A percentile compares a stretch with the other conserved stretches of the same genome.
These are phyloP conservation scores for Epichloe uncinata DNA, from an alignment of 2,329 filamentous ascomycete genomes.

Conservation along the genomic window DNA sequence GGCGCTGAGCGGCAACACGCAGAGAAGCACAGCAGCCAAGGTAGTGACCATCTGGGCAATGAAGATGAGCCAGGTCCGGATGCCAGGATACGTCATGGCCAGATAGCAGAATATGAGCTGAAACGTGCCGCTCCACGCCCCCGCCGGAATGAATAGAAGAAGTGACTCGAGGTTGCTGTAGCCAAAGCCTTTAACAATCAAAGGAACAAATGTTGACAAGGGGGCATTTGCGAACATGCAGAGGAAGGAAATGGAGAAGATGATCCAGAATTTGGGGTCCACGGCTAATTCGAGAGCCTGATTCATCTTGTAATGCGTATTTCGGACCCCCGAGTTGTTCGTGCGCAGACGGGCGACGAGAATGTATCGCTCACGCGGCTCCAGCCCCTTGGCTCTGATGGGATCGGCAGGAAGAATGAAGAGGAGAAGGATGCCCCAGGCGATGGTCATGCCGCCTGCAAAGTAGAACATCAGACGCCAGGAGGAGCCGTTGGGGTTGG, in stretches of 20 bases:
- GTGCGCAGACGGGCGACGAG: conserved; percentile 24
- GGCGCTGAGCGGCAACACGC: background rate
- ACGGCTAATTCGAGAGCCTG: conserved; percentile 26
- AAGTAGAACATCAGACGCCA: conserved; percentile 51
- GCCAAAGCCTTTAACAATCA: conserved; percentile 20
- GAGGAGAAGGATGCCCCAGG: conserved; percentile 40
- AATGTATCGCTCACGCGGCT: conserved; percentile 20
- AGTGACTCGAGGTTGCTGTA: conserved; percentile 25
- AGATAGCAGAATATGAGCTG: background rate
- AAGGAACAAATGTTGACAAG: conserved; percentile 17
- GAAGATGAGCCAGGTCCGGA: background rate
- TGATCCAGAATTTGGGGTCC: conserved; percentile 37
- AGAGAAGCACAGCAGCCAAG: background rate
- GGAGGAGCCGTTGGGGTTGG: conserved; percentile 27
- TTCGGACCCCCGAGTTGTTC: conserved; percentile 18
- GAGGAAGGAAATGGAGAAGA: conserved; percentile 37
- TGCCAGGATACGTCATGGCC: background rate
- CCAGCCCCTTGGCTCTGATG: conserved; percentile 48
- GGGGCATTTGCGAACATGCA: conserved; percentile 31
- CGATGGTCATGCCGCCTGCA: conserved; percentile 39
- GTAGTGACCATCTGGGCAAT: background rate
- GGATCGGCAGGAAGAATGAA: conserved; percentile 48
- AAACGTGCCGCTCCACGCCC: conserved; percentile 10
- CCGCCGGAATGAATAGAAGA: conserved; percentile 35
- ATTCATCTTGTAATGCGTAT: conserved; percentile 23